These are phyloP conservation scores for Eurotiales sp. DNA, from an alignment of 2,329 filamentous ascomycete genomes.

Conservation along the genomic window DNA sequence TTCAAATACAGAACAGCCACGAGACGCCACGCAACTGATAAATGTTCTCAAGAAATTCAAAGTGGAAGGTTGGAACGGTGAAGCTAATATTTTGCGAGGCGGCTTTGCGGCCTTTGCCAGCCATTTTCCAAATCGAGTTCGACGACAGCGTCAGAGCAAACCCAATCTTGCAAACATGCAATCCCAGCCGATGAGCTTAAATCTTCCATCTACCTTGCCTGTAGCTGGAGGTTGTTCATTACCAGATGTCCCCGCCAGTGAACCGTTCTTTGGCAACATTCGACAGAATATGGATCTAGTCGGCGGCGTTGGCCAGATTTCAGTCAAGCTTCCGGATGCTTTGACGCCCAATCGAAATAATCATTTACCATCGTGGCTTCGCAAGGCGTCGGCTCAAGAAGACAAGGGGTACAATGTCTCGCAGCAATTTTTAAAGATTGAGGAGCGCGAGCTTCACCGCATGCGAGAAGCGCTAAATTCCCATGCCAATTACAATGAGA, in stretches of 20 bases:
- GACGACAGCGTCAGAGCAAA: conserved; percentile 20
- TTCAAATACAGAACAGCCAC: conserved; percentile 67
- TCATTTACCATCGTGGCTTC: conserved; percentile 72
- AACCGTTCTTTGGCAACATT: conserved; percentile 95
- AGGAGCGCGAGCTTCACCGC: conserved; percentile 80
- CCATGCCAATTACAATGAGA: conserved; percentile 54
- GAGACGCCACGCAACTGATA: conserved; percentile 73
- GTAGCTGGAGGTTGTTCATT: conserved; percentile 88
- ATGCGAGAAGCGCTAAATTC: conserved; percentile 78
- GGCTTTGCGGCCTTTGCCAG: conserved; percentile 73
- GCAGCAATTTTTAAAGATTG: conserved; percentile 77
- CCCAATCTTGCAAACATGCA: conserved; percentile 38
- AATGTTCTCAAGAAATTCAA: conserved; percentile 94
- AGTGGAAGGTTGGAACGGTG: conserved; percentile 74
- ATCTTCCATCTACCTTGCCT: conserved; percentile 59
- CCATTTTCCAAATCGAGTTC: conserved; percentile 55
- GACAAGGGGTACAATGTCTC: conserved; percentile 79
- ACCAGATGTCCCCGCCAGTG: conserved; percentile 64
- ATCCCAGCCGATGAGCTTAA: conserved; percentile 50
- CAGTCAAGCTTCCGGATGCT: conserved; percentile 55
- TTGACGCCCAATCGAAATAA: conserved; percentile 48
- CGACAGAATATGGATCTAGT: conserved; percentile 94
- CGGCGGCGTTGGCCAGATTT: conserved; percentile 81
- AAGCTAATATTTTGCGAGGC: conserved; percentile 70
- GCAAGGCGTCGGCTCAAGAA: conserved; percentile 59